These are phyloP conservation scores for Ophiosphaerella korrae DNA, from an alignment of 2,329 filamentous ascomycete genomes.

Conservation along the genomic window DNA sequence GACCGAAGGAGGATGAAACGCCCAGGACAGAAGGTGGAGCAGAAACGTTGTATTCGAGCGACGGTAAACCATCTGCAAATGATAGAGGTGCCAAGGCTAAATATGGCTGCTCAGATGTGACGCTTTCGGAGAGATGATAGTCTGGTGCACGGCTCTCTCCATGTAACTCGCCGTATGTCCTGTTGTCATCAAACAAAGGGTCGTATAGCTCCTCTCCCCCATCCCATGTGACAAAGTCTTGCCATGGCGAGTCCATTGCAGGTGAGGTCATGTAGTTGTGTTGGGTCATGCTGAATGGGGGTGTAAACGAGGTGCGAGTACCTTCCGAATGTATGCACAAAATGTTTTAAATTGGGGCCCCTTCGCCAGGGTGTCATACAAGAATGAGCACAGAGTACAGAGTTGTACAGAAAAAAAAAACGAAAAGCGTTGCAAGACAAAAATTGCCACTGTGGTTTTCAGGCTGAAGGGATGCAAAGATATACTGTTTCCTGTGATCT, in stretches of 20 bases:
- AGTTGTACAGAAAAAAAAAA: slow-evolving; percentile 5
- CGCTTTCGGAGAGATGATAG: slow-evolving; percentile 26
- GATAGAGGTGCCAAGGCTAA: slow-evolving; percentile 31
- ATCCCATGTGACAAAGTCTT: slow-evolving; percentile 37
- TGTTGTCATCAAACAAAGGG: slow-evolving; percentile 31
- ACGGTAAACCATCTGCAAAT: slow-evolving; percentile 29
- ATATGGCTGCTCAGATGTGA: slow-evolving; percentile 27
- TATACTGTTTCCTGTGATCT: slow-evolving; percentile 16
- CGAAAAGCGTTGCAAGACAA: slow-evolving; percentile 3
- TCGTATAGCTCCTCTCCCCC: slow-evolving; percentile 37
- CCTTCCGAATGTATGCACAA: background rate
- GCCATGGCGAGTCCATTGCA: slow-evolving; percentile 27
- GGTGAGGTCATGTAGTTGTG: slow-evolving; percentile 20
- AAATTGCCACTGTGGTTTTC: slow-evolving; percentile 1
- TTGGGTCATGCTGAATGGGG: slow-evolving; percentile 18
- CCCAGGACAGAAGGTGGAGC: slow-evolving; percentile 36
- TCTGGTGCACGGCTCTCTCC: slow-evolving; percentile 14
- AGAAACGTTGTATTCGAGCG: slow-evolving; percentile 35
- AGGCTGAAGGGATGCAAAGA: slow-evolving; percentile 18
- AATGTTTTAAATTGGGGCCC: slow-evolving; percentile 8
- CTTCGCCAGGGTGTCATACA: slow-evolving; percentile 13
- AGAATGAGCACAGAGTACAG: slow-evolving; percentile 1
- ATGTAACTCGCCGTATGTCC: slow-evolving; percentile 13
- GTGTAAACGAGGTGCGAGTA: background rate
- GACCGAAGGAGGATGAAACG: slow-evolving; percentile 29